phyloP scores from a whole-genome alignment of 306 rosid species.

The Heteromeles arbutifolia region DNA sequence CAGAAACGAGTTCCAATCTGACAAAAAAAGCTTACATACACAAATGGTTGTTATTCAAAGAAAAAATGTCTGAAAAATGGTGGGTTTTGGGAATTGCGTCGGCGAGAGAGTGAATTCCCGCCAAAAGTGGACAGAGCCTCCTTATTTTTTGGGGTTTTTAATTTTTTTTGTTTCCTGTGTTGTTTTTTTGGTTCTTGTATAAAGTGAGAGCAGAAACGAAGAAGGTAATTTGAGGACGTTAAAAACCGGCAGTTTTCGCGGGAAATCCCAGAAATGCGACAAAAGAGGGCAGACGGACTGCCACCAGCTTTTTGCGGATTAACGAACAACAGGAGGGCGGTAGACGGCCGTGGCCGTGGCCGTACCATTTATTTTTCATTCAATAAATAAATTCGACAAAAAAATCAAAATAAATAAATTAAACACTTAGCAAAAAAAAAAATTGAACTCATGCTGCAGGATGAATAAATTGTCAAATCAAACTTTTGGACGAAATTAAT shows the following conservation, averaged over 20 bases:
- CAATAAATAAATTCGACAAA: background rate
- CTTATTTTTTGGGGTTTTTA: background rate
- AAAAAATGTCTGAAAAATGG: background rate
- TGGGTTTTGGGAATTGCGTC: slow-evolving; percentile 18
- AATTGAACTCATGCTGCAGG: background rate
- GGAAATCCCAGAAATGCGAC: slow-evolving; percentile 5
- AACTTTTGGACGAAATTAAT: background rate
- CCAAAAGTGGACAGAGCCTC: slow-evolving; percentile 21
- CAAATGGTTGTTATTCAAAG: slow-evolving; percentile 2
- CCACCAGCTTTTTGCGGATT: slow-evolving; percentile 44
- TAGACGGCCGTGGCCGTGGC: background rate
- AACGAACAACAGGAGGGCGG: background rate
- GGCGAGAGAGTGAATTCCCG: slow-evolving; percentile 33
- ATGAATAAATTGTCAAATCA: background rate
- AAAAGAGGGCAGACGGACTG: background rate
- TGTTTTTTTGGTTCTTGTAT: background rate
- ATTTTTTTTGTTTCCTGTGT: background rate
- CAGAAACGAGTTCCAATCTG: background rate
- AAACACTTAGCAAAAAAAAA: background rate
- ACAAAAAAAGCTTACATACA: slow-evolving; percentile 1
- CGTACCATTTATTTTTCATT: background rate
- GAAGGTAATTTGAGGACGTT: background rate
- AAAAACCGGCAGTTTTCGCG: background rate
- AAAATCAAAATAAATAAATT: no score
- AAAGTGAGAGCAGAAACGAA: background rate